Evolutionary conservation across 768 basidiomycete species (phyloP), one percentile per base, ranked within the genome.

Genomic region (Panaeolus cyanescens): DNA sequence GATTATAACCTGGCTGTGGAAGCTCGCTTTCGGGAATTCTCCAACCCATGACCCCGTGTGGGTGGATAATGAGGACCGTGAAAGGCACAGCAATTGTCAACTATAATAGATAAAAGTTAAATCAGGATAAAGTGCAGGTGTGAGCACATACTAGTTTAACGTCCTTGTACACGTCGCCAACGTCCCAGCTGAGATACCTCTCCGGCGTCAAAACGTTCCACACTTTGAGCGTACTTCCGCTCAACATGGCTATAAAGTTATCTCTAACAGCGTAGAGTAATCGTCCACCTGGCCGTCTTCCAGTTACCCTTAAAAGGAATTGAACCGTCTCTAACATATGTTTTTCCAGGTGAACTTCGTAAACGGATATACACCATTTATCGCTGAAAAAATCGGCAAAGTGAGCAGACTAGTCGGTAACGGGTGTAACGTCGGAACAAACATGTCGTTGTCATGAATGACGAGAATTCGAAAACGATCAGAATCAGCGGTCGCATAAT

Each of bases 261-360:
- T 50, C 45, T 50, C 45, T 50, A 12, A 50, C 45, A 13, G 45
- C 45, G 45, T 50, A 50, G 45, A 50, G 45, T 28, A 50, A 50
- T 9, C 45, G 25, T 4, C 45, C 45, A 50, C 45, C 22, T 50
- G 9, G 15, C 17, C 25, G 25, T 15, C 25, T 22, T 12, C 45
- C 45, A 50, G 25, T 25, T n/a, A 28, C 45, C 25, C 22, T 28
- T 13, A 50, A 13, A 22, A 50, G 12, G 7, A 12, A 13, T 28
- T 28, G 45, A 50, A 28, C n/a, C 4, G 19, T 15, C 6, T 50
- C 5, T 3, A 20, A 5, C 15, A 25, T 13, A 13, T 28, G 25
- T 28, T 50, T 28, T 15, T 28, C 30, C 45, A 50, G 45, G 7
- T 28, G 10, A 9, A 50, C 25, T 28, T 50, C 45, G 19, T 25